Evolutionary conservation across 768 basidiomycete genomes (phyloP), one percentile per base, ranked within the genome.

Genomic region (Russula sp.): DNA sequence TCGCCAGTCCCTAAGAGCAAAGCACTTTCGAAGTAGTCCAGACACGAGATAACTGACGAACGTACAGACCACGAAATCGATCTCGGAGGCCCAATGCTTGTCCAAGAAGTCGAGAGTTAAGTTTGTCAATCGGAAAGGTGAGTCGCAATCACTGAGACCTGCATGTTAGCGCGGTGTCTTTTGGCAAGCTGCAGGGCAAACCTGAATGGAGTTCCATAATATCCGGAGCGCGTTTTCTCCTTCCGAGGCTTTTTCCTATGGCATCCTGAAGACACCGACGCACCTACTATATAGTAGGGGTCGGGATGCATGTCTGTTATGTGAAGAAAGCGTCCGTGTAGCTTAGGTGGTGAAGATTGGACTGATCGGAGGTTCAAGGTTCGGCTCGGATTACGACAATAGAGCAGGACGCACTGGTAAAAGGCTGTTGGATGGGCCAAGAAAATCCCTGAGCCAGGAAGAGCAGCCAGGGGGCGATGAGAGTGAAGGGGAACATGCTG

Each of bases 11-110:
- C 88, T 89, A 64, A 36, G 49, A 56, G 50, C 50, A 30, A 32
- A 54, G 20, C 42, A 6, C 24, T 28, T n/a, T 48, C 22, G 32
- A 48, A n/a, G 42, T 22, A n/a, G 34, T 48, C n/a, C 30, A 20
- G 20, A 46, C 22, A 20, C 9, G 18, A 42, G 26, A 51, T 38
- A 30, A 59, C 36, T 32, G 40, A 34, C 28, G 52, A 22, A 78
- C 82, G 69, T 71, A 89, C 90, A 94, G 40, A 97, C 79, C 36
- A 97, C 92, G 73, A 95, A 97, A 72, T 97, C 94, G 44, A 97
- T 82, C 69, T 94, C 85, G 64, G 83, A 79, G 48, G 86, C 83
- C 92, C 91, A 94, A 65, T 90, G 81, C 68, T 85, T 80, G 57
- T 87, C 86, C 60, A 95, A 74, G 77, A 81, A 91, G 67, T 94